Base-by-base conservation (phyloP, 2,329 filamentous ascomycete genomes). In the Sarocladium oryzae region DNA sequence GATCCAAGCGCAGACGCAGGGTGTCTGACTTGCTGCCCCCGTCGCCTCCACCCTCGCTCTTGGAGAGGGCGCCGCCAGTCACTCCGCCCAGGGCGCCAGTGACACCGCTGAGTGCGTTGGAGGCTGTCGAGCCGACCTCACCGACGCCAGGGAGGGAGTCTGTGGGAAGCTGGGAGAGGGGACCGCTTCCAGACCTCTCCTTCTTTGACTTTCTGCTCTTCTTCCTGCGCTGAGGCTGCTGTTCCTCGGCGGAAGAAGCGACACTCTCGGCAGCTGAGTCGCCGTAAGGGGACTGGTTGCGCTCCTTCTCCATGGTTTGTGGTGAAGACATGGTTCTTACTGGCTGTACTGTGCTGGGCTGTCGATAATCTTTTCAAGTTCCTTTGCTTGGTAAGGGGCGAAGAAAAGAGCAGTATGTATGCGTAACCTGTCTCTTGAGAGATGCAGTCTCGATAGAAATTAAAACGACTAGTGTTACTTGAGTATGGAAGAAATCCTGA, bases 1-100 rank as follows among this genome's bases (percentile, higher is more conserved):
- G 75, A 62, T 93, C 88, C 20, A 93, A 71, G 33, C 84, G 79
- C 59, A 93, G 68, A 64, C 51, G 38, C n/a, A 66, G 56, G 35
- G 86, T 85, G 60, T 89, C 84, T 54, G 79, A 74, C 61, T 76
- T 73, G 61, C 75, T 73, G 30, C 60, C 66, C 18, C 54, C 65
- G 56, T 60, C 66, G 28, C 55, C 66, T 56, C 59, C 60, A 40
- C 62, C 61, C 26, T 59, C 61, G 53, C 66, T 58, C 53, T 69
- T 61, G 54, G 69, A 63, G 51, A 71, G 59, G 33, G 67, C 67
- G 46, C 63, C 59, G 54, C 66, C 65, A 15, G 69, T 66, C 13
- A 74, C 61, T 55, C 62, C 61, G 51, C 72, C 72, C 21, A 75
- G 65, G 4, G 68, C 64, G 57, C 69, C 67, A 20, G 69, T 68